These are phyloP conservation scores for Ceriops tagal DNA, from an alignment of 345 rosid species.

Conservation along the genomic window DNA sequence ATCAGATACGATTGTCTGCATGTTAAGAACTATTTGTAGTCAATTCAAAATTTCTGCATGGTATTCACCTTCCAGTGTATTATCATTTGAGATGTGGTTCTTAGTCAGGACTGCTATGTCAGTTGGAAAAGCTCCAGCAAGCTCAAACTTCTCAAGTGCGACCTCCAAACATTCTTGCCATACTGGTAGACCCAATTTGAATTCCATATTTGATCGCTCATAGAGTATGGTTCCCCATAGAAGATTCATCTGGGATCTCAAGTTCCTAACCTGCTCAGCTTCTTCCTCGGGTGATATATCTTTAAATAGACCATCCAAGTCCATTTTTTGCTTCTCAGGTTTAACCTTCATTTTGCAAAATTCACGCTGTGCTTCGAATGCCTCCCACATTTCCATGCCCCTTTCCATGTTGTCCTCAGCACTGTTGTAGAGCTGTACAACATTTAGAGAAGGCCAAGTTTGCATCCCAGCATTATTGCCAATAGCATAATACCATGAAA, in stretches of 20 bases:
- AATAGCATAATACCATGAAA: conserved; percentile 75
- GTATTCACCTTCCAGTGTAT: conserved; percentile 51
- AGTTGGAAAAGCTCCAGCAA: conserved; percentile 61
- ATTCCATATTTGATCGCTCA: conserved; percentile 82
- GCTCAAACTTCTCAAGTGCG: conserved; percentile 74
- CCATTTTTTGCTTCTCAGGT: conserved; percentile 27
- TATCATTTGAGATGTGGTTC: conserved; percentile 53
- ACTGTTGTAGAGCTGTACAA: conserved; percentile 53
- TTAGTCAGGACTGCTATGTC: conserved; percentile 57
- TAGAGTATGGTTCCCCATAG: conserved; percentile 81
- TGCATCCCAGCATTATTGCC: conserved; percentile 52
- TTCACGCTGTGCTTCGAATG: conserved; percentile 34
- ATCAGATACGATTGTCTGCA: conserved; percentile 14
- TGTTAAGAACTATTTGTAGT: conserved; percentile 7
- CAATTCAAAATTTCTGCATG: neutral
- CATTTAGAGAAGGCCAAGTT: conserved; percentile 53
- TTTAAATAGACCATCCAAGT: conserved; percentile 36
- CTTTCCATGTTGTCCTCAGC: conserved; percentile 75
- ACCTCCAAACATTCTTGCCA: conserved; percentile 78
- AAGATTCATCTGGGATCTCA: conserved; percentile 67
- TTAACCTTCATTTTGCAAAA: conserved; percentile 22
- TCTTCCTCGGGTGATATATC: conserved; percentile 50
- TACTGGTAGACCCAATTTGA: conserved; percentile 58
- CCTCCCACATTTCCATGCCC: conserved; percentile 70
- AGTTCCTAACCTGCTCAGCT: conserved; percentile 37